A percentile compares a stretch with the other conserved stretches of the same genome.
These are phyloP conservation scores for Citeromyces siamensis DNA, from an alignment of 1,139 yeast genomes.

Conservation along the genomic window DNA sequence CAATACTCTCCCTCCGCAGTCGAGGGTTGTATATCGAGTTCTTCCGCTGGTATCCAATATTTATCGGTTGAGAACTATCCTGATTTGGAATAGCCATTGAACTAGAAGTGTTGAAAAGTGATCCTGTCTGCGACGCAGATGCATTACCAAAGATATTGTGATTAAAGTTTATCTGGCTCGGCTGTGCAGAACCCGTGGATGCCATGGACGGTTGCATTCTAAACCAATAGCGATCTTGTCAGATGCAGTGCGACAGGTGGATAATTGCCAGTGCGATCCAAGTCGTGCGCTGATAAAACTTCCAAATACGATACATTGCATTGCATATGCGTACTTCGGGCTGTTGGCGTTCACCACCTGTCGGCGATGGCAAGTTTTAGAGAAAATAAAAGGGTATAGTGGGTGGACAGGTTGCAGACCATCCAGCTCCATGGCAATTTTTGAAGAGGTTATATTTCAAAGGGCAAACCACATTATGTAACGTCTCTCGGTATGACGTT, in stretches of 20 bases:
- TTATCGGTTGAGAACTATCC: constrained; percentile 19
- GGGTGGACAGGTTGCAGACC: no score
- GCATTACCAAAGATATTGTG: background rate
- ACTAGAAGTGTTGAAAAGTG: no score
- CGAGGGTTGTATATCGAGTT: constrained; percentile 26
- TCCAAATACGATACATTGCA: no score
- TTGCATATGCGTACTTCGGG: no score
- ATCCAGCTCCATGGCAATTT: no score
- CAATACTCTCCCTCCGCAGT: constrained; percentile 77
- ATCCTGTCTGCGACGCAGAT: background rate
- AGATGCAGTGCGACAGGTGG: background rate
- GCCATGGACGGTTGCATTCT: background rate
- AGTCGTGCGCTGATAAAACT: background rate
- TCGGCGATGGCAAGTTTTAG: no score
- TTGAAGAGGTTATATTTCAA: no score
- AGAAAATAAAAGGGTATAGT: no score
- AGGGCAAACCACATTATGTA: no score
- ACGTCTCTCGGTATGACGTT: no score
- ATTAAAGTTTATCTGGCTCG: background rate
- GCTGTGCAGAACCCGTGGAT: background rate
- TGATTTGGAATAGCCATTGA: constrained; percentile 11
- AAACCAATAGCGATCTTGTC: background rate
- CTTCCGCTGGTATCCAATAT: constrained; percentile 18
- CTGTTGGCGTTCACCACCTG: no score
- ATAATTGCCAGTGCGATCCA: constrained; percentile 1